Base-by-base conservation (phyloP, 192 early-diverging fungal genomes). In the Piromyces finnis region DNA sequence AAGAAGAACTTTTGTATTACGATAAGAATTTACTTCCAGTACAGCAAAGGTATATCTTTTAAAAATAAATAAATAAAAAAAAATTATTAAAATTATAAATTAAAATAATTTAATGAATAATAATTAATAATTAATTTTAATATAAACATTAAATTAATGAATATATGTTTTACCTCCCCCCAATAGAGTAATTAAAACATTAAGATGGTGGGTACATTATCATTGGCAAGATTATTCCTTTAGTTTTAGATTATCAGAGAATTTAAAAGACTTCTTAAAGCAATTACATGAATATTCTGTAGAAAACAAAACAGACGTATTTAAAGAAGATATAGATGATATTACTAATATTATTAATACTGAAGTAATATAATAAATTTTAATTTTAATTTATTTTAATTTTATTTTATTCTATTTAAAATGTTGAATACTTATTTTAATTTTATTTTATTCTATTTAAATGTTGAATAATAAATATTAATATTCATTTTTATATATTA, bases 141-240 rank as follows among this genome's bases (percentile, higher is more conserved):
- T n/a, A n/a, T n/a, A n/a, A n/a, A n/a, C n/a, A n/a, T n/a, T n/a
- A n/a, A n/a, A n/a, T n/a, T n/a, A n/a, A n/a, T n/a, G n/a, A n/a
- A n/a, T n/a, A n/a, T n/a, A n/a, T n/a, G n/a, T n/a, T n/a, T n/a
- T n/a, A n/a, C n/a, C n/a, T n/a, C n/a, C n/a, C n/a, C n/a, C n/a
- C n/a, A n/a, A n/a, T 77, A 88, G 89, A 68, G 89, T 90, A n/a
- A 51, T 90, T 11, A 41, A 77, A 12, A 79, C 83, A 13, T 78
- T 89, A 29, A 84, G 83, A 29, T 83, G 83, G 81, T 91, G 90
- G 90, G 86, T 85, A 22, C 79, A 87, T 35, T 78, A 87, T 37
- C 87, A 89, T 79, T 91, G 88, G 86, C 87, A 88, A 78, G 90
- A 91, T 81, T 91, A 90, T 82, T 87, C 85, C 12, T 82, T 88